Conservation (phyloP, 2,329 filamentous ascomycete genomes). For the Basipetospora chlamydospora region DNA sequence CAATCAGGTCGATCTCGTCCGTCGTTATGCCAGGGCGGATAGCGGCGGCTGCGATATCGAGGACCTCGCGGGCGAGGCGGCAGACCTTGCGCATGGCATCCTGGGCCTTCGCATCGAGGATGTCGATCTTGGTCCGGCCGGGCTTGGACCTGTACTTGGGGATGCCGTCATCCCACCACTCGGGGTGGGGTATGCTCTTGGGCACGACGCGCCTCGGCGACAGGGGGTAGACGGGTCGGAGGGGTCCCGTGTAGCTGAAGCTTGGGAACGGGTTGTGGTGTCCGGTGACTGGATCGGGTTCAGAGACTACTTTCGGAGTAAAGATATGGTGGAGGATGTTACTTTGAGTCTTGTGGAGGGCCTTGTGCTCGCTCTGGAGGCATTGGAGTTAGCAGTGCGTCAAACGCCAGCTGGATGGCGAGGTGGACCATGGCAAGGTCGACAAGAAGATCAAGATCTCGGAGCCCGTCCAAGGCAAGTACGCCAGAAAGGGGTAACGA, state of each 20-base stretch:
- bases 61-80: slow-evolving; percentile 70
- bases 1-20: slow-evolving; percentile 85
- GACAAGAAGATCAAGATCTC: too few species aligned
- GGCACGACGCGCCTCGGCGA: slow-evolving; percentile 61
- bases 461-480: too few species aligned
- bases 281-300: slow-evolving; percentile 81
- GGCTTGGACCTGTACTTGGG: slow-evolving; percentile 43
- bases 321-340: slow-evolving; percentile 60
- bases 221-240: slow-evolving; percentile 79
- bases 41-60: slow-evolving; percentile 79
- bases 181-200: slow-evolving; percentile 66
- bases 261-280: slow-evolving; percentile 85
- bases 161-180: slow-evolving; percentile 78
- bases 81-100: slow-evolving; percentile 91
- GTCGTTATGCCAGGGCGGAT: slow-evolving; percentile 86
- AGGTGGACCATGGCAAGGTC: too few species aligned
- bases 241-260: slow-evolving; percentile 64
- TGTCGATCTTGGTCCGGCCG: slow-evolving; percentile 66
- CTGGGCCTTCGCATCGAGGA: slow-evolving; percentile 65
- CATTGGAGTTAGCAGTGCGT: too few species aligned
- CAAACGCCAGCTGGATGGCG: too few species aligned
- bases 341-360: slow-evolving; percentile 53
- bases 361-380: slow-evolving; percentile 6
- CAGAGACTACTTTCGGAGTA: slow-evolving; percentile 71
- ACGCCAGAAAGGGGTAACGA: too few species aligned